Evolutionary conservation across 176 grass and related monocot genomes (phyloP).

Genomic region (Thalia dealbata): DNA sequence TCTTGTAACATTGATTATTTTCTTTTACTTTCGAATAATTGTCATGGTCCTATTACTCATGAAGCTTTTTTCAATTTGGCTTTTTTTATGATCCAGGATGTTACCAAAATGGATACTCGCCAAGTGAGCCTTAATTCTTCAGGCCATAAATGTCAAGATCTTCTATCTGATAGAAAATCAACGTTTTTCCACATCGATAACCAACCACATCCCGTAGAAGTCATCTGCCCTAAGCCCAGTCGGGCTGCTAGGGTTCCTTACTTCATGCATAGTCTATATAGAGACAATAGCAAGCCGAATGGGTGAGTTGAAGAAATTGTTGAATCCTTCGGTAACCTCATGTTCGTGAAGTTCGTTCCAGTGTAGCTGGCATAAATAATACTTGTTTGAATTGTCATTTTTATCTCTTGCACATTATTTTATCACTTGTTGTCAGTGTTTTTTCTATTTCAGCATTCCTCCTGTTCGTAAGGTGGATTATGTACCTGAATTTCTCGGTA

Average conservation of each 20-base stretch:
- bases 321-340: background rate
- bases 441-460: background rate
- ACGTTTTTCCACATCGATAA: constrained; percentile 3
- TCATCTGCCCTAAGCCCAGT: constrained; percentile 14
- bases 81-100: background rate
- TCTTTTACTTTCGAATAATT: too few relatives aligned
- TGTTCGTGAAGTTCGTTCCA: background rate
- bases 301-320: constrained; percentile 10
- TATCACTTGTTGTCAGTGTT: background rate
- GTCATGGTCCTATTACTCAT: too few relatives aligned
- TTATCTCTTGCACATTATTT: background rate
- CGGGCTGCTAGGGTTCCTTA: background rate
- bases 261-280: background rate
- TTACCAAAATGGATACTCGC: background rate
- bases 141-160: background rate
- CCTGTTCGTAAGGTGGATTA: background rate
- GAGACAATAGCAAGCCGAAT: constrained; percentile 3
- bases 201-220: background rate
- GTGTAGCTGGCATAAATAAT: too few relatives aligned
- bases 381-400: background rate
- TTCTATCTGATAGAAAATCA: background rate
- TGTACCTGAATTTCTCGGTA: constrained; percentile 7
- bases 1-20: too few relatives aligned
- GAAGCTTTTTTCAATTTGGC: background rate
- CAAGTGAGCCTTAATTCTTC: background rate